Evolutionary conservation across 2,329 filamentous ascomycete species (phyloP), one percentile per base, ranked within the genome.

Genomic region (Mycosphaerella arachidis): DNA sequence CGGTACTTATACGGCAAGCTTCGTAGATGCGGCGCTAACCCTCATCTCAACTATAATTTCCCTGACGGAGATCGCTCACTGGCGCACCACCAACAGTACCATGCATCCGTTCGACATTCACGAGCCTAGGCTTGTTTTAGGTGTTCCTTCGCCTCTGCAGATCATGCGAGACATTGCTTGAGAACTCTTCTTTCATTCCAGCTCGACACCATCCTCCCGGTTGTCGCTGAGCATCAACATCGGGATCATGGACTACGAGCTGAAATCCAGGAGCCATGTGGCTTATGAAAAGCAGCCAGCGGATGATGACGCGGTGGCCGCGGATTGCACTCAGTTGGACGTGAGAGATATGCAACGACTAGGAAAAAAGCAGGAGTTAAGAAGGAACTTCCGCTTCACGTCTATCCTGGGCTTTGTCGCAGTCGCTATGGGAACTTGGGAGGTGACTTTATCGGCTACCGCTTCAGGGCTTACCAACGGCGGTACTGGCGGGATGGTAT

Each of bases 361-460:
- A 54, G 62, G 63, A 27, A 66, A 62, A 58, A 59, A 57, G 45
- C 65, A 67, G 48, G 63, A 67, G 18, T 55, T 66, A 10, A 54
- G 60, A 30, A 53, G 63, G 24, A 57, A 59, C 54, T 61, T 63
- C 30, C 60, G 60, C 4, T 65, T 63, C 53, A 68, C 67, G n/a
- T 64, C 64, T n/a, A 67, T 68, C 16, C 53, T 71, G 3, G 69
- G 68, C 4, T 69, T 71, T 43, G 65, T 66, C 7, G 66, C 65
- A n/a, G 63, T 69, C 3, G 55, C 69, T 13, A 70, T 68, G 62
- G 64, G 61, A 16, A 71, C 69, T 8, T 72, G 71, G 69, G 67
- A 68, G 46, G 55, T 61, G 12, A 57, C 59, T 10, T 48, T 64
- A 10, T 54, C 52, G 27, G 57, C 59, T 20, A 61, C 55, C 4